phyloP scores from a whole-genome alignment of 2,329 filamentous ascomycete species.

The Phialophora expanda region DNA sequence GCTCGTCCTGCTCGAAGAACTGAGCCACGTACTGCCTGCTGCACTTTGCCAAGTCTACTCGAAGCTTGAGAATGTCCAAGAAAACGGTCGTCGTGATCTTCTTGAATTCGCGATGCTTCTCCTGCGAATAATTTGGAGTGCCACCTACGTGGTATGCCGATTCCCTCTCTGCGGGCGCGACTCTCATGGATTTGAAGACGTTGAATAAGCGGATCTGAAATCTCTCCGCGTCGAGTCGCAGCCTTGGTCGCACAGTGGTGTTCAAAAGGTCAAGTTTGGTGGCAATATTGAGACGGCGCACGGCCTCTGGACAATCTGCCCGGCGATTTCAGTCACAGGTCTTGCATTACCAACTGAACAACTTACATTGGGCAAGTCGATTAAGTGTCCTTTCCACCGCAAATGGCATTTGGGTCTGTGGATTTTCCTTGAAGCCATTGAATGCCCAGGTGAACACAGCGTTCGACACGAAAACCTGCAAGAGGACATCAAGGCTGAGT shows the following conservation, averaged over 20 bases:
- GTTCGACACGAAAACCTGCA: background rate
- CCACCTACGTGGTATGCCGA: background rate
- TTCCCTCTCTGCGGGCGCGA: background rate
- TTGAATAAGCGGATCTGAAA: background rate
- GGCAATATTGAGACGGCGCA: background rate
- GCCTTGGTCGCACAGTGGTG: background rate
- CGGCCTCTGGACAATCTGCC: background rate
- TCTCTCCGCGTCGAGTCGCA: background rate
- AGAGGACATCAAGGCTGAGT: background rate
- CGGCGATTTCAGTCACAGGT: background rate
- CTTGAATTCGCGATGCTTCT: conserved; percentile 1
- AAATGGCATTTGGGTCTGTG: background rate
- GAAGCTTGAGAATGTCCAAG: conserved; percentile 1
- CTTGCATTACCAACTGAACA: background rate
- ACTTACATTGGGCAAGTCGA: background rate
- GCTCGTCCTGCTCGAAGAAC: background rate
- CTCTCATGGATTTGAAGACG: background rate
- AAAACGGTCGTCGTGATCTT: background rate
- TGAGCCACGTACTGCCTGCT: background rate
- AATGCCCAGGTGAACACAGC: background rate
- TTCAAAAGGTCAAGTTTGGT: background rate
- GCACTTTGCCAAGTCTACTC: background rate
- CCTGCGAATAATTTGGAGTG: too few species aligned
- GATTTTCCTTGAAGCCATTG: background rate
- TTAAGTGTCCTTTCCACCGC: background rate